Base-by-base conservation (phyloP, 2,329 filamentous ascomycete genomes). In the Aspergillus sp. region DNA sequence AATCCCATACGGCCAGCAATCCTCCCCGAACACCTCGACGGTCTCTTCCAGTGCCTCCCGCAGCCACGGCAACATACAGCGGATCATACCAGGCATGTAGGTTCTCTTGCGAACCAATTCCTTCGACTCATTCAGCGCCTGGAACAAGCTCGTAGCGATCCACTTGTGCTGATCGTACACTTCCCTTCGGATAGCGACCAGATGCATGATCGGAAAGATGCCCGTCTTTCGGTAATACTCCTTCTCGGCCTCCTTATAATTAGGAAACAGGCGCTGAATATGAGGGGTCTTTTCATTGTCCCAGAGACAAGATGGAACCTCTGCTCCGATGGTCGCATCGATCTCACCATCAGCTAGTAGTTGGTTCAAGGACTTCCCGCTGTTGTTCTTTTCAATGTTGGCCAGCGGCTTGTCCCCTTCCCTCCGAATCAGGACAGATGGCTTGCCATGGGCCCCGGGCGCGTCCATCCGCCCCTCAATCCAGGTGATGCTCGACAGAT, bases 221-320 rank as follows among this genome's bases (percentile, higher is more conserved):
- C 47, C 47, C 15, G 47, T 50, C 9, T 50, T 50, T 4, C 47
- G 47, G 8, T 50, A 50, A 3, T 50, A 50, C 8, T n/a, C 25
- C 47, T 50, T 50, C n/a, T 50, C 47, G n/a, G 25, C 28, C 25
- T 50, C 47, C 28, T 50, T 50, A 12, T 50, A 50, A 50, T 50
- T 17, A 9, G 47, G 47, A 7, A 50, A 50, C 25, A 50, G 25
- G 12, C 47, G 47, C 47, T 50, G 47, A 2, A 50, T 30, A 12
- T 50, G 47, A 2, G 47, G 47, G 9, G 47, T 1, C 2, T 30
- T 32, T 9, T 32, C 47, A 3, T 30, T 50, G 15, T 50, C 47
- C 47, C 28, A 50, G 4, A 50, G n/a, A 30, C 47, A 50, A 4
- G 7, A 15, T 6, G 47, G 47, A 15, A 50, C 47, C n/a, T 50